Evolutionary conservation across 75 land plant species (phyloP), one percentile per base, ranked within the genome.

Genomic region (Pseudotsuga menziesii): DNA sequence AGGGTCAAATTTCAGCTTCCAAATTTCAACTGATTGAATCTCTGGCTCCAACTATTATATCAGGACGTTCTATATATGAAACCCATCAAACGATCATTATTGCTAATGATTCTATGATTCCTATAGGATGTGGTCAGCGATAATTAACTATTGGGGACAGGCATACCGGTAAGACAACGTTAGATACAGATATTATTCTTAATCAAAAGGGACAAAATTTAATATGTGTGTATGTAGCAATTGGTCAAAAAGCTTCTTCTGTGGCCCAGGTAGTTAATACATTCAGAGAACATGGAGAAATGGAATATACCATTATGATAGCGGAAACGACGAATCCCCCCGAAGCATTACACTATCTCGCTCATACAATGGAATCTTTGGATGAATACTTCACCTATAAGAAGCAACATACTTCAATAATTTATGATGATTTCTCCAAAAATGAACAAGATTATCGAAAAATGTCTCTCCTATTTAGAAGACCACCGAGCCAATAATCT

Each of bases 51-150:
- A 1, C 5, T 58, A 58, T 58, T 0, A 58, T 58, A 15, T 58
- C 59, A 58, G 5, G 59, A 19, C 20, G 4, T 58, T 58, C 1
- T 19, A 4, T 58, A 14, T 58, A 58, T 58, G 59, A 58, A 58
- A 2, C 59, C 20, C 59, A 3, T 58, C 59, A 58, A 58, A 0
- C 15, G 27, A 54, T 60, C 3, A 41, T 81, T 76, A 81, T 76
- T 70, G 78, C 78, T 76, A 81, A 76, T 70, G 77, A 81, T 76
- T 81, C 70, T 58, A 76, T 81, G 82, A 81, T 81, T 66, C 59
- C 6, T 23, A 36, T 22, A 72, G 74, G 26, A 62, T 4, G 32
- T 5, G 12, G 66, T 23, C 66, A 22, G 0, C 13, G 6, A 62
- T 1, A 35, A 44, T 44, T 41, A 52, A 12, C 2, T 41, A 52